Conservation (phyloP, 2,329 filamentous ascomycete species). For the Zymoseptoria tritici region DNA sequence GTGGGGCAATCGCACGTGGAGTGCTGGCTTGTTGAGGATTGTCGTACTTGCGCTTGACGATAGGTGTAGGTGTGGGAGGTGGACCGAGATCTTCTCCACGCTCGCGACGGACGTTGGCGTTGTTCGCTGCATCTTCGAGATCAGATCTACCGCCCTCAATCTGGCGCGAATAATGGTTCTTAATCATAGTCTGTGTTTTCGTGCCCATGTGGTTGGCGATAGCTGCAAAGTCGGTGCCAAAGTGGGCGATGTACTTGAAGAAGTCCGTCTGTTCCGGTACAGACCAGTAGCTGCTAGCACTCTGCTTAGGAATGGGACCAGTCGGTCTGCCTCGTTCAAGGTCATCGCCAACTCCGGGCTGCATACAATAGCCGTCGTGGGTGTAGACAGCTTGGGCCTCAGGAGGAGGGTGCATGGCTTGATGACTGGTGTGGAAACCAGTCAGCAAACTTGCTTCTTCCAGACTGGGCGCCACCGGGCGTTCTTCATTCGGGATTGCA, state of each 20-base stretch:
- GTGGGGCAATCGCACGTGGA: constrained; percentile 39
- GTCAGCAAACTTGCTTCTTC: constrained; percentile 30
- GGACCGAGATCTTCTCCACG: constrained; percentile 41
- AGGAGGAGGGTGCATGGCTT: constrained; percentile 8
- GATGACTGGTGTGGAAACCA: constrained; percentile 18
- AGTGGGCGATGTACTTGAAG: constrained; percentile 61
- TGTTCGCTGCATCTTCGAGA: constrained; percentile 35
- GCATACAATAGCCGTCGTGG: constrained; percentile 13
- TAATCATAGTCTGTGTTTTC: constrained; percentile 80
- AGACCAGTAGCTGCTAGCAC: constrained; percentile 72
- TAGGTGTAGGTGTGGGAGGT: constrained; percentile 43
- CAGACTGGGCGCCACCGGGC: constrained; percentile 19
- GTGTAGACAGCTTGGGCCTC: constrained; percentile 17
- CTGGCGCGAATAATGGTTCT: constrained; percentile 44
- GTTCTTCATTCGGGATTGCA: constrained; percentile 29
- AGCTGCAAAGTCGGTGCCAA: constrained; percentile 69
- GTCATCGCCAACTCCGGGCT: constrained; percentile 14
- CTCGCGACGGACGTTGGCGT: constrained; percentile 36
- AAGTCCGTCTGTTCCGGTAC: constrained; percentile 75
- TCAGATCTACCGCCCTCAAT: constrained; percentile 38
- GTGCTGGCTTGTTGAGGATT: constrained; percentile 30
- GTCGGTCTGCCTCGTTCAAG: constrained; percentile 16
- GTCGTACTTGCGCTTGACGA: constrained; percentile 42
- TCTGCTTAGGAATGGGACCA: constrained; percentile 21
- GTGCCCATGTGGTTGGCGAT: constrained; percentile 75